Evolutionary conservation across 352 stramenopile species (phyloP), one percentile per base, ranked within the genome.

Genomic region (Discostella stelligera): DNA sequence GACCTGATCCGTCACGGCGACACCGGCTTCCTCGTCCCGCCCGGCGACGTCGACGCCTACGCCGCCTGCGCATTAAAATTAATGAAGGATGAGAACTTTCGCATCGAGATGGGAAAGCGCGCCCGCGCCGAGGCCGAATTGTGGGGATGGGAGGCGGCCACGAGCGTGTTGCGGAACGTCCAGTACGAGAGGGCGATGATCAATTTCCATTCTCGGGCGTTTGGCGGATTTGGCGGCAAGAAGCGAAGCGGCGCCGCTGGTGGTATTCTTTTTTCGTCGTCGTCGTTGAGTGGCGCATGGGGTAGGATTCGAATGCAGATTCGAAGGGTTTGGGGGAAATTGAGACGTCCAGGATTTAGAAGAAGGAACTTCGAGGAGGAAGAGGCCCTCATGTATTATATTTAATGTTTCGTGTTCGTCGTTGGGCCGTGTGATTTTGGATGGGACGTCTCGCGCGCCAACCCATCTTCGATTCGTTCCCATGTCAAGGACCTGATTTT

Each of bases 101-200:
- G 87, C 0, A 66, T 60, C 0, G 53, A 68, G 50, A 90, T 93
- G 81, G 87, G 83, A 13, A 84, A 82, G 3, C 52, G 58, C 14
- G 87, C 87, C 20, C 75, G 87, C 21, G 59, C 71, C 5, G 87
- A 93, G 69, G 85, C 87, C 8, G 87, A 93, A 62, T 56, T 63
- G 46, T 93, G 85, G 87, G 79, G 83, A 55, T 93, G 88, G 88
- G 88, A 93, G 74, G 84, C 88, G 16, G 88, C 88, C 0, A 93
- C 88, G 10, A 86, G 75, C 2, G 75, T 91, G 0, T 72, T 93
- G 37, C 58, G 88, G 46, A 93, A 93, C 77, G 71, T 91, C 41
- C 85, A 91, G 61, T 93, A 93, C 60, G 83, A 90, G 75, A 90
- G 87, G 74, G 83, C 84, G 0, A 71, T 93, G 56, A 80, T 89